Evolutionary conservation across 495 filamentous ascomycete genomes (phyloP), one percentile per base, ranked within the genome.

Genomic region (Talaromyces stipitatus): DNA sequence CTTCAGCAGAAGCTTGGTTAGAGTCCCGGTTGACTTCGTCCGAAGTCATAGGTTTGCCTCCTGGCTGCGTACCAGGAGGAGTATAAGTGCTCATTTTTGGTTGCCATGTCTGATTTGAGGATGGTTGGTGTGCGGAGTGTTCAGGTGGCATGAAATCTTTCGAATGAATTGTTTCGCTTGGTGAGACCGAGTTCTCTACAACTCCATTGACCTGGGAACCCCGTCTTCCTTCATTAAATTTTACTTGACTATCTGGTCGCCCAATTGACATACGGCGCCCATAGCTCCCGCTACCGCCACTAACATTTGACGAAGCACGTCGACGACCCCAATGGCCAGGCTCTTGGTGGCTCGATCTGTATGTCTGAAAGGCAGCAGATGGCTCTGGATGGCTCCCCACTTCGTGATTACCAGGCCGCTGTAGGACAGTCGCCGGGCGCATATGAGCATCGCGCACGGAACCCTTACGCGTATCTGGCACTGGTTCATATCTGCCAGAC

Each of bases 401-500:
- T 28, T 87, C 84, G 41, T 75, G 69, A 33, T 76, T 70, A 23
- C 71, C 64, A 28, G 85, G 79, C 50, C 92, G 75, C 65, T 98
- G 95, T 50, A 98, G 73, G 14, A 98, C 73, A 26, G 91, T 79
- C 22, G 90, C 88, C 58, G 92, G 83, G 28, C 89, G 81, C 52
- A 83, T 79, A 50, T 79, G 80, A 50, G 74, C 74, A 47, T 94
- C 89, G 48, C 87, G 79, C 48, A 83, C 74, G n/a, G 85, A 81
- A 22, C 82, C 82, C 59, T 89, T 82, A 36, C 89, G 86, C 23
- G 74, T 78, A 56, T 95, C 89, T 41, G 80, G 75, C 6, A 91
- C 95, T 4, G 95, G 92, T 64, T 99, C 94, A 62, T 96, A 95
- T 41, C 90, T 86, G 22, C 95, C 94, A 46, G 90, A 96, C 36